Percentiles rank a stretch among this genome's conserved stretches.
phyloP scores from a whole-genome alignment of 2,329 filamentous ascomycete genomes.

The Sporothrix phasma region DNA sequence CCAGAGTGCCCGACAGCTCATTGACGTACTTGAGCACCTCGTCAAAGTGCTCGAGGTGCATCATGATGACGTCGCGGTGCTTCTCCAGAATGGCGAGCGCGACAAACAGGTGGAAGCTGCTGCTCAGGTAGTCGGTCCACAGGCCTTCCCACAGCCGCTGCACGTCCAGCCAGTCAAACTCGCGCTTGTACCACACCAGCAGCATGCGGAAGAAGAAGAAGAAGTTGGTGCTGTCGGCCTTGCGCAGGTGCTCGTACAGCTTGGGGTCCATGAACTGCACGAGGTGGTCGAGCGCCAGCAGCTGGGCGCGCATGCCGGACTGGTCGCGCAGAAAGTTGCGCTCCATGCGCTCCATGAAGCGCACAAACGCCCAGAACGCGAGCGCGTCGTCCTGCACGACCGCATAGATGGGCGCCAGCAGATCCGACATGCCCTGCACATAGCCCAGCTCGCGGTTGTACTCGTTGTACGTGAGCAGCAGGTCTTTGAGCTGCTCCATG shows the following conservation, averaged over 20 bases:
- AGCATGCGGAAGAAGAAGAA: constrained; percentile 99
- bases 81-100: constrained; percentile 91
- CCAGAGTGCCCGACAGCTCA: constrained; percentile 86
- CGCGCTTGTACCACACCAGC: constrained; percentile 96
- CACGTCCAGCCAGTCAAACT: constrained; percentile 84
- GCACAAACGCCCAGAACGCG: constrained; percentile 92
- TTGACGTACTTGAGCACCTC: constrained; percentile 98
- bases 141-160: constrained; percentile 82
- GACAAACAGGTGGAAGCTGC: constrained; percentile 89
- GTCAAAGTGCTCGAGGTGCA: constrained; percentile 86
- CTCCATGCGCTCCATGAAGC: constrained; percentile 97
- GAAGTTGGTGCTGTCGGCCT: constrained; percentile 92
- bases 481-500: constrained; percentile 97
- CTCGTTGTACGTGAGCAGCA: constrained; percentile 97
- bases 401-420: constrained; percentile 90
- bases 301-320: constrained; percentile 88
- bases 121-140: constrained; percentile 86
- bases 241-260: constrained; percentile 81
- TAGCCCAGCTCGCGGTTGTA: constrained; percentile 94
- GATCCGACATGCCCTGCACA: constrained; percentile 97
- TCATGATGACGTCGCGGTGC: constrained; percentile 92
- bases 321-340: constrained; percentile 93
- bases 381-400: constrained; percentile 95
- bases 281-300: constrained; percentile 83
- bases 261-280: constrained; percentile 95